A percentile compares a stretch with the other conserved stretches of the same genome.
phyloP scores from a whole-genome alignment of 805 yeast species.

The Debaryomyces hansenii region DNA sequence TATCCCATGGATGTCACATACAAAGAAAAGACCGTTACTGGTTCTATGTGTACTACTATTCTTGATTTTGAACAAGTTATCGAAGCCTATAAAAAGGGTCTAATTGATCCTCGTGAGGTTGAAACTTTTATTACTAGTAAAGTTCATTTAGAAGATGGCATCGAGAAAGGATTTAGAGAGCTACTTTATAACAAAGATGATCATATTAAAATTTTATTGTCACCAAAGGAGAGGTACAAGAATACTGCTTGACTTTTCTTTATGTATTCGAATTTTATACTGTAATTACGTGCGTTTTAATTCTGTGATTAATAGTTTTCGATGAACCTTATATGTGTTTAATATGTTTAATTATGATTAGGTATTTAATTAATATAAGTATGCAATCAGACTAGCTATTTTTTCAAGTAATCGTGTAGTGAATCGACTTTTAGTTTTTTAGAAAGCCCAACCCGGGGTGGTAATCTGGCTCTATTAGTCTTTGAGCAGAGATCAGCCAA shows the following conservation, averaged over 20 bases:
- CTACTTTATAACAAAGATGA: slow-evolving; percentile 51
- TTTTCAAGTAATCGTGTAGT: slow-evolving; percentile 17
- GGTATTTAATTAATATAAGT: neutral
- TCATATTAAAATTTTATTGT: slow-evolving; percentile 52
- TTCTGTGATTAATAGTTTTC: neutral
- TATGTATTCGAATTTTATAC: too few species aligned
- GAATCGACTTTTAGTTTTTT: slow-evolving; percentile 22
- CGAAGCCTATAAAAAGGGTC: slow-evolving; percentile 14
- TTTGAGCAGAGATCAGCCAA: slow-evolving; percentile 15
- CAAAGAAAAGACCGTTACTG: slow-evolving; percentile 54
- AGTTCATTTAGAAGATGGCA: slow-evolving; percentile 48
- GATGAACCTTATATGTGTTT: neutral
- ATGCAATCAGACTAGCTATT: slow-evolving; percentile 1
- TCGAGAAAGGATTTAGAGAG: slow-evolving; percentile 53
- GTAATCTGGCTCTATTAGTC: slow-evolving; percentile 9
- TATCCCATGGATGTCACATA: slow-evolving; percentile 55
- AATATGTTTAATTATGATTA: neutral
- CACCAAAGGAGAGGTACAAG: slow-evolving; percentile 34
- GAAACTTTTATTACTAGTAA: slow-evolving; percentile 54
- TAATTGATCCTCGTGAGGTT: slow-evolving; percentile 35
- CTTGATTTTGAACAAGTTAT: slow-evolving; percentile 58
- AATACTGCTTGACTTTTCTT: neutral
- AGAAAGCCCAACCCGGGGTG: slow-evolving; percentile 26
- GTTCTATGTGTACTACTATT: slow-evolving; percentile 61
- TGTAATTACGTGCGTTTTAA: too few species aligned